Base-by-base conservation (phyloP, 306 rosid species). In the Cicer bijugum region DNA sequence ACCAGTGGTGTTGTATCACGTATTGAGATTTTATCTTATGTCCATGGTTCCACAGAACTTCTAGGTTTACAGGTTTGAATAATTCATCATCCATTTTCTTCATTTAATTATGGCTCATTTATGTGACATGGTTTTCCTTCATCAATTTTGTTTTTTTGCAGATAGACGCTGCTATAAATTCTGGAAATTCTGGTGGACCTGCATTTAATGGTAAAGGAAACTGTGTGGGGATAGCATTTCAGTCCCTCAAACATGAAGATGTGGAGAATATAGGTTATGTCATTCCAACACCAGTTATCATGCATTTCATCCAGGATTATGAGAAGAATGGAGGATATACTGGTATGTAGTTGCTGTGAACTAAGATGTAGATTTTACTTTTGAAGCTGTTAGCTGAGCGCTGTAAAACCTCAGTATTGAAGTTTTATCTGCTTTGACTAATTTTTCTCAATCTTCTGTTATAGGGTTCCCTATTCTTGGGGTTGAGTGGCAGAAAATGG, bases 401-500 rank as follows among this genome's bases (percentile, higher is more conserved):
- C 55, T 44, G 56, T 39, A 61, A 66, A n/a, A 2, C 1, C 20
- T 44, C 11, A 53, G 46, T 33, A 17, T 60, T 53, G 66, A 68
- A 62, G 33, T 56, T 55, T 73, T 77, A 69, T 72, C n/a, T 56
- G 10, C 48, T 69, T 40, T 15, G 66, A 67, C 11, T 5, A 9
- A 59, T 61, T 52, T 69, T 64, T 77, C 55, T 75, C 38, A 12
- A 46, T 63, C 23, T 80, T 71, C 39, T 78, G 58, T 37, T 46
- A 46, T 67, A 94, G 99, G 99, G 62, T 91, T 95, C 85, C 99
- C 97, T 66, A 84, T 90, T 81, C 99, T 95, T 60, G 93, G 96
- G 65, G 83, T 95, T 75, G 97, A 95, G 89, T 95, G 99, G 97
- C 99, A 95, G 88, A 95, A 95, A 79, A 91, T 91, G 96, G 97